Evolutionary conservation across 2,329 filamentous ascomycete species (phyloP).

Genomic region (Pseudogymnoascus sp.): DNA sequence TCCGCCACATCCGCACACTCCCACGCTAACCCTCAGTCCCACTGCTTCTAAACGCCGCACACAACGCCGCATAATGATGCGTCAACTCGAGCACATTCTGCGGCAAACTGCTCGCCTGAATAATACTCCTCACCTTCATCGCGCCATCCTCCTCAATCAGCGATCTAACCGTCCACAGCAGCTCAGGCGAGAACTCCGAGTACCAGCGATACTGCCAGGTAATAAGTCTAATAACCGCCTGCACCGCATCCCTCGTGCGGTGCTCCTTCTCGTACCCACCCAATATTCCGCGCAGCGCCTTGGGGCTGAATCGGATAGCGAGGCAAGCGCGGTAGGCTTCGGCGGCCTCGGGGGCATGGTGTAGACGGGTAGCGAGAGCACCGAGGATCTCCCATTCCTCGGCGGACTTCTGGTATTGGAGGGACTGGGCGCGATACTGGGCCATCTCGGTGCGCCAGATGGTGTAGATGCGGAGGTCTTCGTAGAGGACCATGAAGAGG

Average conservation of each 20-base stretch:
- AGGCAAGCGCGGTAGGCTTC: slow-evolving; percentile 91
- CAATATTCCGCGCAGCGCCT: slow-evolving; percentile 80
- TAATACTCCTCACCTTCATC: slow-evolving; percentile 93
- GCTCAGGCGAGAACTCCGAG: slow-evolving; percentile 92
- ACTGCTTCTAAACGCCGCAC: slow-evolving; percentile 89
- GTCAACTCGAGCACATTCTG: slow-evolving; percentile 91
- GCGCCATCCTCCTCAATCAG: slow-evolving; percentile 97
- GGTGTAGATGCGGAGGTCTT: slow-evolving; percentile 95
- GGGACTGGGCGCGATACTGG: slow-evolving; percentile 85
- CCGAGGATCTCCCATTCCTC: slow-evolving; percentile 98
- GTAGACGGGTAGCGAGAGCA: slow-evolving; percentile 82
- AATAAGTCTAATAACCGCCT: slow-evolving; percentile 81
- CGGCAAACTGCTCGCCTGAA: slow-evolving; percentile 89
- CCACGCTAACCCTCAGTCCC: slow-evolving; percentile 42
- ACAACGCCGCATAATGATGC: slow-evolving; percentile 91
- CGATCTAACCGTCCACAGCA: slow-evolving; percentile 81
- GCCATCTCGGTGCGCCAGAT: slow-evolving; percentile 99
- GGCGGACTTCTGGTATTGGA: slow-evolving; percentile 93
- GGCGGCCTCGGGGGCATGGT: slow-evolving; percentile 83
- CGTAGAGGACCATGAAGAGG: slow-evolving; percentile 98
- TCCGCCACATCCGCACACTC: not conserved
- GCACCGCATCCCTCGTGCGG: slow-evolving; percentile 74
- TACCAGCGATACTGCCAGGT: slow-evolving; percentile 99
- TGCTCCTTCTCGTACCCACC: slow-evolving; percentile 70
- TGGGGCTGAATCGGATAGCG: slow-evolving; percentile 83